phyloP scores from a whole-genome alignment of 2,329 filamentous ascomycete species.

The Neofusicoccum kwambonambiense region DNA sequence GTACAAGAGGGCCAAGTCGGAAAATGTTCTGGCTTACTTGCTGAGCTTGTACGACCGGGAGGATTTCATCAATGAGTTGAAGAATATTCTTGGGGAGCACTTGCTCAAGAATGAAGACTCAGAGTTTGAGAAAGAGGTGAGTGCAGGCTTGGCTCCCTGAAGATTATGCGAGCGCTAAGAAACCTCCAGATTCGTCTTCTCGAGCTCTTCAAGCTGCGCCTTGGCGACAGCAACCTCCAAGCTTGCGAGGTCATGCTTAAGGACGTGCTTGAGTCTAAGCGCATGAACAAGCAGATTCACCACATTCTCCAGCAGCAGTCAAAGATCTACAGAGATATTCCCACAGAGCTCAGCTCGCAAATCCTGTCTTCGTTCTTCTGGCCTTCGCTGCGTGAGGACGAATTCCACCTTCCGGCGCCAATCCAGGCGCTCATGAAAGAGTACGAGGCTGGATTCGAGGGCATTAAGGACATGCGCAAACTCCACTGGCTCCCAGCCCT shows the following conservation, averaged over 20 bases:
- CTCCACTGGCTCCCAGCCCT: constrained; percentile 84
- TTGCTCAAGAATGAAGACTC: constrained; percentile 62
- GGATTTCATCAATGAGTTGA: constrained; percentile 94
- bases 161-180: not conserved
- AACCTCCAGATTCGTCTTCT: constrained; percentile 62
- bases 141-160: not conserved
- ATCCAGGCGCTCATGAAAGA: constrained; percentile 62
- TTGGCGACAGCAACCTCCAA: constrained; percentile 82
- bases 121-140: constrained; percentile 68
- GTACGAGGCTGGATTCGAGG: constrained; percentile 75
- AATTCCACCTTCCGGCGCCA: constrained; percentile 62
- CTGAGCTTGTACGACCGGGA: constrained; percentile 85
- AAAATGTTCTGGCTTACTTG: constrained; percentile 88
- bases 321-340: constrained; percentile 22
- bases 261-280: constrained; percentile 80
- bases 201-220: constrained; percentile 81
- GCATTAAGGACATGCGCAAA: constrained; percentile 78
- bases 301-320: constrained; percentile 2
- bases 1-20: constrained; percentile 83
- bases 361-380: constrained; percentile 92
- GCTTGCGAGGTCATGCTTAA: constrained; percentile 97
- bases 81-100: constrained; percentile 82
- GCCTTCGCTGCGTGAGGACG: constrained; percentile 74
- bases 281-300: constrained; percentile 65
- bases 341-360: constrained; percentile 66